phyloP scores from a whole-genome alignment of 2,329 filamentous ascomycete genomes.

The Coniochaeta sp. region DNA sequence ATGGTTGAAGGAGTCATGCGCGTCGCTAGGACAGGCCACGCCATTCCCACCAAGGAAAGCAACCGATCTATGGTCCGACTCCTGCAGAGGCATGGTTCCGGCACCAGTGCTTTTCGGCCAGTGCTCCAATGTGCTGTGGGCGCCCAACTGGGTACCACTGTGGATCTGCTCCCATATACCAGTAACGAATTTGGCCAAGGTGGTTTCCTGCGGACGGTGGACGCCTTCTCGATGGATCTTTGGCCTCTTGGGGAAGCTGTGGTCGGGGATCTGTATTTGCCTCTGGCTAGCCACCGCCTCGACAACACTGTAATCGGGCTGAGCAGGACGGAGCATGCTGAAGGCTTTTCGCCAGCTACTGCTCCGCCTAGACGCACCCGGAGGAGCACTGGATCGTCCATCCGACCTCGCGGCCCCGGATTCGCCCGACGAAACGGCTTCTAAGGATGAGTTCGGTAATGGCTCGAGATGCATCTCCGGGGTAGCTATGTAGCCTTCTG shows the following conservation, averaged over 20 bases:
- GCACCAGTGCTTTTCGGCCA: constrained; percentile 7
- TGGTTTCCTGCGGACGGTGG: constrained; percentile 18
- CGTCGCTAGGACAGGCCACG: not conserved
- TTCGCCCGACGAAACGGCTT: no score
- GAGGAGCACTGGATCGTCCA: no score
- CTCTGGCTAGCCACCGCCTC: not conserved
- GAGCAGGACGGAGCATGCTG: no score
- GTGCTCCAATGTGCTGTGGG: constrained; percentile 20
- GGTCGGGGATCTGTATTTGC: not conserved
- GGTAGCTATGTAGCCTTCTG: no score
- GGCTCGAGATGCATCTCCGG: no score
- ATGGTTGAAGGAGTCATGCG: constrained; percentile 18
- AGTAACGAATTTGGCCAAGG: constrained; percentile 19
- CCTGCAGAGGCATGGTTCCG: not conserved
- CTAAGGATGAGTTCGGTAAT: no score
- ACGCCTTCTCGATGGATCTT: not conserved
- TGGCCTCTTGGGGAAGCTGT: constrained; percentile 1
- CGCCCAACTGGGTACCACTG: constrained; percentile 20
- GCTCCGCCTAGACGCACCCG: no score
- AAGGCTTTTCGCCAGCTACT: no score
- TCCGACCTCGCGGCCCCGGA: no score
- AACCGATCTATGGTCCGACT: not conserved
- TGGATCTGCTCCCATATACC: constrained; percentile 27
- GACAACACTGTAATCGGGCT: no score
- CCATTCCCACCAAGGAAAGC: constrained; percentile 3